Conservation (phyloP, 495 filamentous ascomycete genomes). For the Aspergillus affinis region DNA sequence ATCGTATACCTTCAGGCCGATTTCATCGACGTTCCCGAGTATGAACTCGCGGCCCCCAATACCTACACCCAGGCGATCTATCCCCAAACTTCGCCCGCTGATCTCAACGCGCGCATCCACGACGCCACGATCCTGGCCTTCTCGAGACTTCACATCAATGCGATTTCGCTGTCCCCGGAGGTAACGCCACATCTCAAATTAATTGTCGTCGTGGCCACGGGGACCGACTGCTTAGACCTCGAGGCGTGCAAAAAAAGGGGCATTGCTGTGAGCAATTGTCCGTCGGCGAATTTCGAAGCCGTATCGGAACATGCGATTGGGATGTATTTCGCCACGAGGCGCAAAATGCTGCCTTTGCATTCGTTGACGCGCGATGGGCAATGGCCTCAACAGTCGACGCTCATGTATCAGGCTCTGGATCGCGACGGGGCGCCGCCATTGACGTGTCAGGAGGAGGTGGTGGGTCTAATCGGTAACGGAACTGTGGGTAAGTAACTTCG, state of each 20-base stretch:
- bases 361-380: constrained; percentile 30
- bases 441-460: constrained; percentile 33
- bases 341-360: constrained; percentile 46
- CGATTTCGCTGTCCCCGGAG: constrained; percentile 35
- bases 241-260: constrained; percentile 47
- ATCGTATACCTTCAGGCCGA: constrained; percentile 27
- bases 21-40: constrained; percentile 19
- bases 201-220: constrained; percentile 52
- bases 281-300: constrained; percentile 49
- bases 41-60: constrained; percentile 19
- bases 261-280: constrained; percentile 49
- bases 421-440: constrained; percentile 22
- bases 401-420: constrained; percentile 24
- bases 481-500: constrained; percentile 32
- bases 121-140: constrained; percentile 52
- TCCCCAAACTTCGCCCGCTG: constrained; percentile 17
- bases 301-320: constrained; percentile 56
- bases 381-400: constrained; percentile 20
- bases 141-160: constrained; percentile 38
- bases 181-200: constrained; percentile 42
- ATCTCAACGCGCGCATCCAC: constrained; percentile 43
- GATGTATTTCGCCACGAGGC: constrained; percentile 53
- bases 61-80: constrained; percentile 24
- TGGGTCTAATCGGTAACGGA: constrained; percentile 35
- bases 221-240: constrained; percentile 54